phyloP scores from a whole-genome alignment of 768 basidiomycete species.

The Agrocybe praecox region DNA sequence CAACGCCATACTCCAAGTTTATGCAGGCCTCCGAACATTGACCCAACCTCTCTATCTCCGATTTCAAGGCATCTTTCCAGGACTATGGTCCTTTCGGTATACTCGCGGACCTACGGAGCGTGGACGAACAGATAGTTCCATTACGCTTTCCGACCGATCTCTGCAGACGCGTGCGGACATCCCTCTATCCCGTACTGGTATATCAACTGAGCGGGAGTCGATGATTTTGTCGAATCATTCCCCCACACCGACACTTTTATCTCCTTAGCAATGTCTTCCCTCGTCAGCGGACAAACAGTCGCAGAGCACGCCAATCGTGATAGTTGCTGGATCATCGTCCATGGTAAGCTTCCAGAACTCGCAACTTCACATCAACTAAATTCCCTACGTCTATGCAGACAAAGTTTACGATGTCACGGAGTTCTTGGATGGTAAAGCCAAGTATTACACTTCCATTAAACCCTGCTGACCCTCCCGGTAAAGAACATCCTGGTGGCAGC shows the following conservation, averaged over 20 bases:
- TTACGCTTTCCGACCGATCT: conserved; percentile 8
- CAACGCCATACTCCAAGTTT: neutral
- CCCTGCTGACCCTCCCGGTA: neutral
- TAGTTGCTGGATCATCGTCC: conserved; percentile 70
- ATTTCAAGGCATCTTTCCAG: neutral
- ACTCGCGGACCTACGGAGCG: conserved; percentile 16
- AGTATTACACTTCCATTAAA: neutral
- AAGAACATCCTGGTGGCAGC: conserved; percentile 82
- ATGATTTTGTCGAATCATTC: neutral
- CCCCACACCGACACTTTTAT: neutral
- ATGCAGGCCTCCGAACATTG: neutral
- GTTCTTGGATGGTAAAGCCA: conserved; percentile 62
- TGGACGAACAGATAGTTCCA: conserved; percentile 11
- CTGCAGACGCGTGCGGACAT: conserved; percentile 9
- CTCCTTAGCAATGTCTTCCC: conserved; percentile 26
- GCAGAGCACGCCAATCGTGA: conserved; percentile 33
- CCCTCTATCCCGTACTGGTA: conserved; percentile 20
- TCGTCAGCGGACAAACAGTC: conserved; percentile 29
- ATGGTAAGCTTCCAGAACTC: conserved; percentile 47
- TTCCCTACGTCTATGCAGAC: conserved; percentile 36
- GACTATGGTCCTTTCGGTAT: neutral
- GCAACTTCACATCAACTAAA: neutral
- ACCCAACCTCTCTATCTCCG: conserved; percentile 39
- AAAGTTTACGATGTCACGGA: conserved; percentile 82
- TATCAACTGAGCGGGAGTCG: conserved; percentile 14